Conservation (phyloP, 2,329 filamentous ascomycete genomes). For the Aspergillus spinulosporus region DNA sequence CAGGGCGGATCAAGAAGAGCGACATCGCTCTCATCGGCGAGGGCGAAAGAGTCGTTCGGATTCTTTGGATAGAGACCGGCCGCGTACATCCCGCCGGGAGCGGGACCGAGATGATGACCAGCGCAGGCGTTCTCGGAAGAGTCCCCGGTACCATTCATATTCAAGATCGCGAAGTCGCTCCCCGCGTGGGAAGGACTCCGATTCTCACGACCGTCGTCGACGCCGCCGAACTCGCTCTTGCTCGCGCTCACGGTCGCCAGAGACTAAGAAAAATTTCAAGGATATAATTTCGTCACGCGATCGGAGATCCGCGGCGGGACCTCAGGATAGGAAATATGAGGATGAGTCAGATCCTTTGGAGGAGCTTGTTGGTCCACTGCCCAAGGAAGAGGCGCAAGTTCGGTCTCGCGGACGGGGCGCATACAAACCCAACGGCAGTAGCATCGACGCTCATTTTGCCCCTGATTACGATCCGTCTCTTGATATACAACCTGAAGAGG, state of each 20-base stretch:
- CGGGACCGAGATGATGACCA: conserved; percentile 22
- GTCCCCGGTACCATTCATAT: conserved; percentile 20
- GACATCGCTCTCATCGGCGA: conserved; percentile 28
- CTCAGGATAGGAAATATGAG: conserved; percentile 17
- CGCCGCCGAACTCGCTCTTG: conserved; percentile 20
- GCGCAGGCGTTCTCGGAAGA: conserved; percentile 20
- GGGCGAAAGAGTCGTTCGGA: conserved; percentile 31
- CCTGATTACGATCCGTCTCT: conserved; percentile 59
- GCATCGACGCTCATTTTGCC: conserved; percentile 80
- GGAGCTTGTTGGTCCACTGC: conserved; percentile 71
- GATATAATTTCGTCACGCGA: conserved; percentile 1
- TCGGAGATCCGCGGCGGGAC: not conserved
- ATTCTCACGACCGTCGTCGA: conserved; percentile 18
- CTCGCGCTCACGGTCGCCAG: conserved; percentile 24
- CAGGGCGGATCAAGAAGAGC: conserved; percentile 26
- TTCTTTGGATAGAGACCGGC: conserved; percentile 28
- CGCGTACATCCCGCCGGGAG: conserved; percentile 26
- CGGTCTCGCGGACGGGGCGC: conserved; percentile 71
- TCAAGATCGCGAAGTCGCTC: conserved; percentile 27
- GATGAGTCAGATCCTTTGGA: conserved; percentile 69
- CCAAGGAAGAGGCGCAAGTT: conserved; percentile 47
- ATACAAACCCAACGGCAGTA: conserved; percentile 56
- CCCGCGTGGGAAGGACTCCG: conserved; percentile 15
- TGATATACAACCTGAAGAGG: conserved; percentile 42
- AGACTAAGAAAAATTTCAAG: conserved; percentile 16